These are phyloP conservation scores for Amanita molliuscula DNA, from an alignment of 768 basidiomycete genomes.

Conservation along the genomic window DNA sequence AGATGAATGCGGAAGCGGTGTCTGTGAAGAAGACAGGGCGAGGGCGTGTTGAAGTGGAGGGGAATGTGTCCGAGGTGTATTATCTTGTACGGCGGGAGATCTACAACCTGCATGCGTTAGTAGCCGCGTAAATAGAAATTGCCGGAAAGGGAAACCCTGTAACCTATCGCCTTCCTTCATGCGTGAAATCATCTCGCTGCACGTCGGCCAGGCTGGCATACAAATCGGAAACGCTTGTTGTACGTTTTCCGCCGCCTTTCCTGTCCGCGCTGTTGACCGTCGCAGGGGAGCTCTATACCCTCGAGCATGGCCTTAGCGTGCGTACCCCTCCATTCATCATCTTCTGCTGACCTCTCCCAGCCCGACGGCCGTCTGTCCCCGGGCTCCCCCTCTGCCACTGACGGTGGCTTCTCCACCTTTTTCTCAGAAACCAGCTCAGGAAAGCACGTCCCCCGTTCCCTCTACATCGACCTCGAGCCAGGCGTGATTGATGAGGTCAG, in stretches of 20 bases:
- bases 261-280: slow-evolving; percentile 11
- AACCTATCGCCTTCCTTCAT: slow-evolving; percentile 29
- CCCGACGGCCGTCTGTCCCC: slow-evolving; percentile 84
- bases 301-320: slow-evolving; percentile 95
- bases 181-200: slow-evolving; percentile 94
- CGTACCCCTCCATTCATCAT: slow-evolving; percentile 19
- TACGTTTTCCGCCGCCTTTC: slow-evolving; percentile 28
- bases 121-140: slow-evolving; percentile 42
- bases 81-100: slow-evolving; percentile 84
- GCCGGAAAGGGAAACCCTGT: slow-evolving; percentile 22
- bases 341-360: slow-evolving; percentile 29
- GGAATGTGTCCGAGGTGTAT: slow-evolving; percentile 80
- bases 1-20: slow-evolving; percentile 55
- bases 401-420: slow-evolving; percentile 94
- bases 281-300: slow-evolving; percentile 93
- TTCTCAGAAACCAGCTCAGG: slow-evolving; percentile 92
- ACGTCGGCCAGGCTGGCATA: slow-evolving; percentile 95
- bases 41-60: slow-evolving; percentile 85
- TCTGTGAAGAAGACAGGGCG: slow-evolving; percentile 82
- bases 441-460: slow-evolving; percentile 92
- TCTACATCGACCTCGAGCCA: slow-evolving; percentile 94
- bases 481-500: slow-evolving; percentile 95
- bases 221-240: slow-evolving; percentile 96
- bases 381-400: slow-evolving; percentile 54
- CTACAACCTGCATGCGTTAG: slow-evolving; percentile 83